Conservation (phyloP, 495 filamentous ascomycete species). For the Penicillium nucicola region DNA sequence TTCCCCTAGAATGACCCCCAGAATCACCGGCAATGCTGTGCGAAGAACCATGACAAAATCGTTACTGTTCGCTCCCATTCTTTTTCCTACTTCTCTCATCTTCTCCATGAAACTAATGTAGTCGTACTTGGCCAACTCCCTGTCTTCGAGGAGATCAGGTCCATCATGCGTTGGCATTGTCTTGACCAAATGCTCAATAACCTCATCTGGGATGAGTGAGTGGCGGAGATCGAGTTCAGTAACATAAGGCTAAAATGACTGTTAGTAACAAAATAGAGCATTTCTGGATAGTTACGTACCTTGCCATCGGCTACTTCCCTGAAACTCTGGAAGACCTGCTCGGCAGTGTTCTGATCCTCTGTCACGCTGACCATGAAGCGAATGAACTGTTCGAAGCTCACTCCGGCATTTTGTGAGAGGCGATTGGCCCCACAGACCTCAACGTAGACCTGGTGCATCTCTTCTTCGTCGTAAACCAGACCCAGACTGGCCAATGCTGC, state of each 20-base stretch:
- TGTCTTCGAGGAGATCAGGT: slow-evolving; percentile 74
- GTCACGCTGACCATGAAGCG: slow-evolving; percentile 98
- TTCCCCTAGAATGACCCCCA: slow-evolving; percentile 22
- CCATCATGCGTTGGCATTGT: slow-evolving; percentile 81
- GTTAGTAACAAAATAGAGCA: slow-evolving; percentile 7
- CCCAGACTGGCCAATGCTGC: slow-evolving; percentile 91
- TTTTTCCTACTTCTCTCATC: slow-evolving; percentile 46
- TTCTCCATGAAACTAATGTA: slow-evolving; percentile 93
- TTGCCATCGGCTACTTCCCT: slow-evolving; percentile 97
- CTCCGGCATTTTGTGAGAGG: slow-evolving; percentile 49
- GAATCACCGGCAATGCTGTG: slow-evolving; percentile 28
- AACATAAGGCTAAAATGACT: slow-evolving; percentile 68
- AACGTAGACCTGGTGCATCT: slow-evolving; percentile 91
- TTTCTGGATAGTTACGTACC: slow-evolving; percentile 37
- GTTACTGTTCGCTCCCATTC: slow-evolving; percentile 31
- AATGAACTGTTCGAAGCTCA: slow-evolving; percentile 98
- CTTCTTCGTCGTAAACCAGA: slow-evolving; percentile 88
- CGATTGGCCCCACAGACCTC: slow-evolving; percentile 61
- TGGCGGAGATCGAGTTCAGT: slow-evolving; percentile 96
- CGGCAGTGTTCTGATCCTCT: slow-evolving; percentile 96
- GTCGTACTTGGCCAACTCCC: slow-evolving; percentile 77
- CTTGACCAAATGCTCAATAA: slow-evolving; percentile 86
- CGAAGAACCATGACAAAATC: slow-evolving; percentile 13
- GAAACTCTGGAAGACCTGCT: slow-evolving; percentile 97
- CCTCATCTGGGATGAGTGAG: slow-evolving; percentile 88